Conservation (phyloP, 371 early-diverging fungal genomes). For the Mucor indicus region DNA sequence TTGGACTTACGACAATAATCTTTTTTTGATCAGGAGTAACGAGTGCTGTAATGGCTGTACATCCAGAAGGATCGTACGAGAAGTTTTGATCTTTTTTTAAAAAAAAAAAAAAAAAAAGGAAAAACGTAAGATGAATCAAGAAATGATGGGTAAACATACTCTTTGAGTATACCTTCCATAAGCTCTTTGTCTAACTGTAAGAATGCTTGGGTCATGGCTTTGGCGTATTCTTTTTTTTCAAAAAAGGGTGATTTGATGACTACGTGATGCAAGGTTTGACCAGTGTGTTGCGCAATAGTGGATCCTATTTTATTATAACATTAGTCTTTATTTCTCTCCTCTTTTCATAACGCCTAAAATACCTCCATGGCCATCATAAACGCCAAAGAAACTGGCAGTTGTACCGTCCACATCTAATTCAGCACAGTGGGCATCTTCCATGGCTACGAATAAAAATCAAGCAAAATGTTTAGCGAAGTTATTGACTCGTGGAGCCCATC, state of each 20-base stretch:
- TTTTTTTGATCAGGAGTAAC: slow-evolving; percentile 35
- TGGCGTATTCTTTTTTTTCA: slow-evolving; percentile 58
- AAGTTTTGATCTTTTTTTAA: slow-evolving; percentile 61
- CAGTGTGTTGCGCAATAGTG: slow-evolving; percentile 85
- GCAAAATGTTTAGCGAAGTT: no score
- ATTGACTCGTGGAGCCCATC: no score
- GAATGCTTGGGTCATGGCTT: slow-evolving; percentile 81
- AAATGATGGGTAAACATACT: no score
- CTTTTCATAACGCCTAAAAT: slow-evolving; percentile 18
- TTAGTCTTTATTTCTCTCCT: neutral
- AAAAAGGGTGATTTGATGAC: slow-evolving; percentile 69
- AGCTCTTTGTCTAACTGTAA: slow-evolving; percentile 78
- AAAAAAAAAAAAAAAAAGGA: no score
- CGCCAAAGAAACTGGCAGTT: slow-evolving; percentile 84
- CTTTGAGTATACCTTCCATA: slow-evolving; percentile 59
- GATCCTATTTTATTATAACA: slow-evolving; percentile 43
- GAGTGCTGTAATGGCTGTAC: slow-evolving; percentile 82
- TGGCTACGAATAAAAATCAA: slow-evolving; percentile 73
- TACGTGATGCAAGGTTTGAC: slow-evolving; percentile 71
- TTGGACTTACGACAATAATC: slow-evolving; percentile 30
- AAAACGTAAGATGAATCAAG: neutral
- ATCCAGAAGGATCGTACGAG: slow-evolving; percentile 83
- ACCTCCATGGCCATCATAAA: slow-evolving; percentile 98
- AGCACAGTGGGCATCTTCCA: slow-evolving; percentile 98
- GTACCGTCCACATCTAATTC: slow-evolving; percentile 64